Percentiles rank a stretch among this genome's conserved stretches.
These are phyloP conservation scores for Daedalea quercina DNA, from an alignment of 768 basidiomycete genomes.

Conservation along the genomic window DNA sequence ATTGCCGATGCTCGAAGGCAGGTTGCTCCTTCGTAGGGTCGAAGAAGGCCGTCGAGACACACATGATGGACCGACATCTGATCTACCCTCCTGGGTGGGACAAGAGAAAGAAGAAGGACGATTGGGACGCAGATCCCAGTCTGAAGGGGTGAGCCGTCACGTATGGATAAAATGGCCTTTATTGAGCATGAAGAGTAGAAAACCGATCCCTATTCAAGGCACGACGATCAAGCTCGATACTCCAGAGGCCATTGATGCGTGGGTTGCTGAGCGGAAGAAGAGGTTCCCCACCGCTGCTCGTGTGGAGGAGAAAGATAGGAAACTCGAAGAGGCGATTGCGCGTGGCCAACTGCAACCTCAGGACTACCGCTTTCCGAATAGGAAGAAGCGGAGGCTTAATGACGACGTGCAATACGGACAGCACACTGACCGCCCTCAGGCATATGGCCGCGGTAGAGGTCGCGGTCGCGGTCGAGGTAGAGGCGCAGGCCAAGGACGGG, in stretches of 20 bases:
- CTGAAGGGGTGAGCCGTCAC: slow-evolving; percentile 65
- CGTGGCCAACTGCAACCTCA: slow-evolving; percentile 63
- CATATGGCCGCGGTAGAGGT: not conserved
- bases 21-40: slow-evolving; percentile 69
- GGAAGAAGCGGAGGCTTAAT: slow-evolving; percentile 37
- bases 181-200: slow-evolving; percentile 33
- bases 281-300: slow-evolving; percentile 72
- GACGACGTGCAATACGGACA: slow-evolving; percentile 12
- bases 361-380: slow-evolving; percentile 33
- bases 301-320: slow-evolving; percentile 76
- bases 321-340: slow-evolving; percentile 70
- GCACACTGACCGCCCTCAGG: not conserved
- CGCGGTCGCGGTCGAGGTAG: slow-evolving; percentile 25
- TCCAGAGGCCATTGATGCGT: slow-evolving; percentile 73
- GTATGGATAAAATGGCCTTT: not conserved
- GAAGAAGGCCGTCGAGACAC: slow-evolving; percentile 62
- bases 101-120: slow-evolving; percentile 41
- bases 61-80: slow-evolving; percentile 89
- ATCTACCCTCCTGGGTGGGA: slow-evolving; percentile 75
- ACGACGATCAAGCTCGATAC: slow-evolving; percentile 73
- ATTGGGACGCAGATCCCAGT: slow-evolving; percentile 81
- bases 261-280: slow-evolving; percentile 85
- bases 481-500: slow-evolving; percentile 13
- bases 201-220: slow-evolving; percentile 70
- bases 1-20: slow-evolving; percentile 48